Evolutionary conservation across 257 asterid genomes (phyloP).

Genomic region (Rubia yunnanensis): DNA sequence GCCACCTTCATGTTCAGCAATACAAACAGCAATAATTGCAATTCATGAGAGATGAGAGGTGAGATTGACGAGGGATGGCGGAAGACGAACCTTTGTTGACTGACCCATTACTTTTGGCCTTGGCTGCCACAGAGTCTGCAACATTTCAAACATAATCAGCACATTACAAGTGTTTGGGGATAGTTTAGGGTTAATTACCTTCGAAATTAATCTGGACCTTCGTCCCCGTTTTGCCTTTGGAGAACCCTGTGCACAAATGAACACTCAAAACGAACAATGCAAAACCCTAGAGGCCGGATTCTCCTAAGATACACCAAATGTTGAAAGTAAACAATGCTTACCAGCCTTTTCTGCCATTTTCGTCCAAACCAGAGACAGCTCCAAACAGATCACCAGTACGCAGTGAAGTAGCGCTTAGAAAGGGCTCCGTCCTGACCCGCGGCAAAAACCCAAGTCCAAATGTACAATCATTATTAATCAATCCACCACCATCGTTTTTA

Average conservation of each 20-base stretch:
- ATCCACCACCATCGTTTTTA: too few relatives aligned
- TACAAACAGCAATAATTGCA: background rate
- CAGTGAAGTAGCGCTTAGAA: too few relatives aligned
- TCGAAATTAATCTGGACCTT: conserved; percentile 57
- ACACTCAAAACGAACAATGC: background rate
- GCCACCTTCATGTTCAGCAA: conserved; percentile 21
- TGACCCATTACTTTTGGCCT: conserved; percentile 39
- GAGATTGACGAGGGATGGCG: background rate
- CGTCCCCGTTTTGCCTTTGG: conserved; percentile 55
- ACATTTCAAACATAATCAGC: background rate
- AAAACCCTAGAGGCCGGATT: background rate
- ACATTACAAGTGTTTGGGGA: background rate
- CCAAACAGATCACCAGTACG: background rate
- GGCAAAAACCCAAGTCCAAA: too few relatives aligned
- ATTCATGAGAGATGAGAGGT: conserved; percentile 11
- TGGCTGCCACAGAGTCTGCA: conserved; percentile 34
- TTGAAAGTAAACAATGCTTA: background rate
- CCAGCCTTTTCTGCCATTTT: background rate
- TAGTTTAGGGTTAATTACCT: conserved; percentile 24
- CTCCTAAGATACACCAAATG: background rate
- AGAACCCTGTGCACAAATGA: conserved; percentile 16
- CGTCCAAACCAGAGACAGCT: background rate
- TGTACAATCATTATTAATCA: too few relatives aligned
- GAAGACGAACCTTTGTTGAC: conserved; percentile 34
- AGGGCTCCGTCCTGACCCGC: too few relatives aligned